Evolutionary conservation across 352 stramenopile genomes (phyloP).

Genomic region (Phytophthora crassamura): DNA sequence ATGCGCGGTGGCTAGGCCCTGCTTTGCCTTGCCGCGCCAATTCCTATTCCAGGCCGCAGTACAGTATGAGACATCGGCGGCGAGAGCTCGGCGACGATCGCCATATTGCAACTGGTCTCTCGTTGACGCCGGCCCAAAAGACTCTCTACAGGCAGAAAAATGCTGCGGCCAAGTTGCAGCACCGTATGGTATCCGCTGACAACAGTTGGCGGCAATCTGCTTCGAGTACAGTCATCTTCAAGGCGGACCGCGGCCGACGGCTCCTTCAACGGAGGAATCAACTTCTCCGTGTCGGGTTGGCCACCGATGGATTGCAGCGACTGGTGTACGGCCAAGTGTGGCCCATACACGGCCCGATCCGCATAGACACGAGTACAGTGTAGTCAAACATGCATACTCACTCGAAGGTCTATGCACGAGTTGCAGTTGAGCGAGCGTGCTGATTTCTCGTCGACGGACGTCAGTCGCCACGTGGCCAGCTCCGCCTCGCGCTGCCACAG

Average conservation of each 20-base stretch:
- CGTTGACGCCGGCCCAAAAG: too few species aligned
- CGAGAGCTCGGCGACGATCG: too few species aligned
- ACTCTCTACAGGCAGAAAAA: too few species aligned
- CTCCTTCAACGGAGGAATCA: neutral
- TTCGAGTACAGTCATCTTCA: neutral
- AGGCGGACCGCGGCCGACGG: neutral
- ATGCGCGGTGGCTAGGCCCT: too few species aligned
- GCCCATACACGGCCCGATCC: neutral
- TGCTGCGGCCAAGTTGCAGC: conserved; percentile 3
- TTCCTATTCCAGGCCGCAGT: too few species aligned
- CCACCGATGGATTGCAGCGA: conserved; percentile 3
- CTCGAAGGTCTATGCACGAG: conserved; percentile 26
- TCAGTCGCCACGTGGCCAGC: conserved; percentile 13
- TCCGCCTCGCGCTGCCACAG: too few species aligned
- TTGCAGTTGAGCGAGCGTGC: conserved; percentile 28
- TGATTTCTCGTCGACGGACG: conserved; percentile 15
- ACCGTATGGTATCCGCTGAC: conserved; percentile 2
- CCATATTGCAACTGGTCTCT: too few species aligned
- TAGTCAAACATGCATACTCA: conserved; percentile 20
- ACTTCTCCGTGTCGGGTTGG: too few species aligned
- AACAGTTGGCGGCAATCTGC: conserved; percentile 8
- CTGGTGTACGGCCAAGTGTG: neutral
- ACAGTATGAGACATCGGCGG: too few species aligned
- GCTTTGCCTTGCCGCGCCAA: too few species aligned
- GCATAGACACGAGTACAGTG: conserved; percentile 28